phyloP scores from a whole-genome alignment of 2,329 filamentous ascomycete genomes.

The Penicillium sp. region DNA sequence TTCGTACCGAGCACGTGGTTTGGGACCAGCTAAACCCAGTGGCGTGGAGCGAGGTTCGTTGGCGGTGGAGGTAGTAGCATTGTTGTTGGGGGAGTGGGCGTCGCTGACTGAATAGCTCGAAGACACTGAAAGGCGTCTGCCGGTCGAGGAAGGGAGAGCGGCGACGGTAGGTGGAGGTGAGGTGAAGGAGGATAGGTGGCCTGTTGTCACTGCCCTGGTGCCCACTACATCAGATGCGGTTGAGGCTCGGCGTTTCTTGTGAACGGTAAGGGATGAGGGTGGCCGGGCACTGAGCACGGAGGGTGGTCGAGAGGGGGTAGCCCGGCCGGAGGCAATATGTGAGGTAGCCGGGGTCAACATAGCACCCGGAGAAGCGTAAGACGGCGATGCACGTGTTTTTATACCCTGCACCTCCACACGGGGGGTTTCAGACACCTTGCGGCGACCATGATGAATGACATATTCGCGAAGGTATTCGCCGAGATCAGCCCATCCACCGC shows the following conservation, averaged over 20 bases:
- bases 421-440: slow-evolving; percentile 54
- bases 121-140: slow-evolving; percentile 38
- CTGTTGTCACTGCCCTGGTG: slow-evolving; percentile 28
- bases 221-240: slow-evolving; percentile 32
- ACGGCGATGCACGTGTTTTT: slow-evolving; percentile 32
- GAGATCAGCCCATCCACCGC: slow-evolving; percentile 96
- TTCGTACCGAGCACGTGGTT: slow-evolving; percentile 38
- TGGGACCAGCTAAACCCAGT: slow-evolving; percentile 47
- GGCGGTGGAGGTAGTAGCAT: slow-evolving; percentile 10
- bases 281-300: slow-evolving; percentile 39
- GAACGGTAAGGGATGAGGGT: slow-evolving; percentile 40
- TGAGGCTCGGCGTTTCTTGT: slow-evolving; percentile 39
- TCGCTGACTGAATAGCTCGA: slow-evolving; percentile 38
- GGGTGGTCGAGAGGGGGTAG: slow-evolving; percentile 37
- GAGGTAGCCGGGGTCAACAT: slow-evolving; percentile 21
- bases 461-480: slow-evolving; percentile 95
- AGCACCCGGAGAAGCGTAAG: slow-evolving; percentile 28
- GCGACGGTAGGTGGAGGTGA: slow-evolving; percentile 22
- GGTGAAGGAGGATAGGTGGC: slow-evolving; percentile 31
- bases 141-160: slow-evolving; percentile 19
- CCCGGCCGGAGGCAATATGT: slow-evolving; percentile 28
- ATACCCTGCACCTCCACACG: slow-evolving; percentile 57
- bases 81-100: slow-evolving; percentile 25
- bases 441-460: slow-evolving; percentile 84
- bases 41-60: slow-evolving; percentile 35